Base-by-base conservation (phyloP, 768 basidiomycete species). In the Cystofilobasidium capitatum region DNA sequence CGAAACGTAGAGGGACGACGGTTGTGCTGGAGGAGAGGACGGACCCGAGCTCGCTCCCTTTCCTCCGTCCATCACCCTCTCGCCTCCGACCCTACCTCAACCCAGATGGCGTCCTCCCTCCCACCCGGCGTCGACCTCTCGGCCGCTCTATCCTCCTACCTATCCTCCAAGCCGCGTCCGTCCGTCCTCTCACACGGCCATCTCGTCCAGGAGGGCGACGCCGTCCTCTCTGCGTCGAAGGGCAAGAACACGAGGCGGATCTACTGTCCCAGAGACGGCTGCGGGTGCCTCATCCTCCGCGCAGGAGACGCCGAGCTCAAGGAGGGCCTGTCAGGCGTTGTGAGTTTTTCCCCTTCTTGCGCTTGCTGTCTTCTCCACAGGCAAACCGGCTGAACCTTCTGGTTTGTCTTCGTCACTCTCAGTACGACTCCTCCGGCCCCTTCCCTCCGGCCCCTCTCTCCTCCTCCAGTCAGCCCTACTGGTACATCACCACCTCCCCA, bases 181-280 rank as follows among this genome's bases (percentile, higher is more conserved):
- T n/a, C 45, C 0, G 22, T 66, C 58, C 17, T 5, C 31, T 12
- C 57, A 12, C 33, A 58, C 44, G 33, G 14, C 44, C 35, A 57
- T 13, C 22, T 16, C 1, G 35, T 2, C 40, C 8, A 20, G 2
- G 22, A 44, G 14, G 2, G 9, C 20, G 9, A 51, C 2, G 14
- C 24, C 39, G 33, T 3, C 3, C 20, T 64, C 37, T 49, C n/a
- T 8, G 60, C 47, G 14, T 44, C 44, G 7, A 26, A 59, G 12
- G 35, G 61, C 17, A 65, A 63, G 42, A 74, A 75, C 63, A 60
- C 14, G 20, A 63, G 71, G 22, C 70, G 66, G 64, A 72, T 77
- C 36, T 75, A 76, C 66, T 78, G 77, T 64, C 70, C 72, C 5
- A 69, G 76, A 29, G 70, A 74, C 31, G 74, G 71, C 39, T 78